A percentile compares a stretch with the other conserved stretches of the same genome.
phyloP scores from a whole-genome alignment of 2,329 filamentous ascomycete species.

The Sclerotinia spermophila region DNA sequence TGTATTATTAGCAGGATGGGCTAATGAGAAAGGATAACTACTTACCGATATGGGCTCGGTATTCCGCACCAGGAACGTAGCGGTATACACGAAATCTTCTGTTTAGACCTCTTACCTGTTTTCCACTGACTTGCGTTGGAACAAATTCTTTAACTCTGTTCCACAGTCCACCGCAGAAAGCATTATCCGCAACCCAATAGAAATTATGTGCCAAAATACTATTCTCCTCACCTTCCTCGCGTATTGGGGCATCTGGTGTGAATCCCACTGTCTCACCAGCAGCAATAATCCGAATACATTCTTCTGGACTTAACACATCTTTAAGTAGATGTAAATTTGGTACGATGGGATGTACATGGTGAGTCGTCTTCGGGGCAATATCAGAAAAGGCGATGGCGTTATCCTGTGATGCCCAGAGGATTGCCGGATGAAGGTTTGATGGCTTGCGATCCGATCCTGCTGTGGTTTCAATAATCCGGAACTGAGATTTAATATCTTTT shows the following conservation, averaged over 20 bases:
- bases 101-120: constrained; percentile 60
- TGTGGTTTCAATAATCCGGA: constrained; percentile 60
- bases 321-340: constrained; percentile 58
- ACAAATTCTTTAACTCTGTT: constrained; percentile 56
- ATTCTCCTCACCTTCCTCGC: constrained; percentile 57
- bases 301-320: constrained; percentile 56
- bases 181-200: constrained; percentile 65
- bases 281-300: constrained; percentile 64
- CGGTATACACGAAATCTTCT: constrained; percentile 68
- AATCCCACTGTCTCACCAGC: constrained; percentile 64
- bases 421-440: constrained; percentile 62
- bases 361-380: constrained; percentile 48
- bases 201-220: constrained; percentile 70
- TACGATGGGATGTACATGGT: constrained; percentile 56
- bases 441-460: constrained; percentile 59
- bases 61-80: constrained; percentile 70
- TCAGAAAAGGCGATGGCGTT: constrained; percentile 52
- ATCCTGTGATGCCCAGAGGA: constrained; percentile 59
- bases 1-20: constrained; percentile 18
- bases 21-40: not conserved
- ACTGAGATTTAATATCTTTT: constrained; percentile 39
- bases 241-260: constrained; percentile 63
- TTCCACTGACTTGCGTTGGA: constrained; percentile 52
- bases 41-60: constrained; percentile 60
- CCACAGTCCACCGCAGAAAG: constrained; percentile 63